Conservation (phyloP, 257 asterid genomes). For the Knoxia roxburghii region DNA sequence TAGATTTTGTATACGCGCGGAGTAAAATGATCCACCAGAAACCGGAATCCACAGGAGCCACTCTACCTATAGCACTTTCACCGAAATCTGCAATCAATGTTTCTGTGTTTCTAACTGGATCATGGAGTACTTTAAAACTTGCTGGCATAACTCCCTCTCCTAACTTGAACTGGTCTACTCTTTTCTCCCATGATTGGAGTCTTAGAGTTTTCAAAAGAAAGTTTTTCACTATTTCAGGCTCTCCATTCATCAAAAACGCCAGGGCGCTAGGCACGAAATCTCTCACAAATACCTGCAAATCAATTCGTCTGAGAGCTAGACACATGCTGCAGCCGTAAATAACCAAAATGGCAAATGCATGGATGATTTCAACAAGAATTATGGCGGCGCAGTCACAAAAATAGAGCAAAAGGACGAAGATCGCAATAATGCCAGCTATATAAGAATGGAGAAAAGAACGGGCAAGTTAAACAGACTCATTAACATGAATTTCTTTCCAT, state of each 20-base stretch:
- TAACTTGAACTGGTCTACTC: conserved; percentile 78
- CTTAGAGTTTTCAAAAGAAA: conserved; percentile 75
- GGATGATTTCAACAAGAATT: background rate
- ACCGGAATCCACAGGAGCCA: conserved; percentile 96
- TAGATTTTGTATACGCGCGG: conserved; percentile 91
- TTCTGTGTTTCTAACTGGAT: conserved; percentile 66
- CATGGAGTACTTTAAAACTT: conserved; percentile 88
- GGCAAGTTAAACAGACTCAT: too few relatives aligned
- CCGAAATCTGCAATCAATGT: conserved; percentile 92
- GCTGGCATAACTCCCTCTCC: conserved; percentile 98
- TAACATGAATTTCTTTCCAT: background rate
- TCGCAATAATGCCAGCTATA: background rate
- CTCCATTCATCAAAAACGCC: conserved; percentile 94
- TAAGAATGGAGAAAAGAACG: background rate
- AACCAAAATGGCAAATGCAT: background rate
- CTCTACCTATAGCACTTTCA: conserved; percentile 91
- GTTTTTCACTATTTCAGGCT: conserved; percentile 87
- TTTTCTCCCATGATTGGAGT: conserved; percentile 93
- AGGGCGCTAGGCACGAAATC: conserved; percentile 92
- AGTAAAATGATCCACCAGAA: conserved; percentile 97
- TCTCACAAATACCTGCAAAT: conserved; percentile 70
- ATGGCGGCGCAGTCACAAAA: too few relatives aligned
- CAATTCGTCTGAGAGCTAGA: background rate
- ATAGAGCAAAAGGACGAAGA: background rate
- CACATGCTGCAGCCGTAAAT: background rate